These are phyloP conservation scores for Oldenlandia corymbosa DNA, from an alignment of 257 asterid species.

Conservation along the genomic window DNA sequence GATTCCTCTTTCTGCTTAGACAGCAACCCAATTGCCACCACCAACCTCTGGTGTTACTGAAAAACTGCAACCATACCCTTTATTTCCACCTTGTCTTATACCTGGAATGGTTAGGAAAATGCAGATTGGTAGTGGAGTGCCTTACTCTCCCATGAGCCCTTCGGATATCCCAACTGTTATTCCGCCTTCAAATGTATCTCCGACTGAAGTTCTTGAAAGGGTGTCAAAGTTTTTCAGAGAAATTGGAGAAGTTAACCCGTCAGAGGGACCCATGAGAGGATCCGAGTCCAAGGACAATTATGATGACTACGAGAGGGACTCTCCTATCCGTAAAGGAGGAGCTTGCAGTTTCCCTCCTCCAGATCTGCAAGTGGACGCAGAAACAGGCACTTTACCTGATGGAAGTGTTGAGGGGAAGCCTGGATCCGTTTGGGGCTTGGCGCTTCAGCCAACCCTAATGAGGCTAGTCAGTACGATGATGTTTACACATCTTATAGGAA, in stretches of 20 bases:
- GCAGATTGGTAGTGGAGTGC: slow-evolving; percentile 99
- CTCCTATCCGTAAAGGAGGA: slow-evolving; percentile 74
- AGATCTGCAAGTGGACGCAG: slow-evolving; percentile 57
- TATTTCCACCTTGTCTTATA: slow-evolving; percentile 94
- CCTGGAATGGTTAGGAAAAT: slow-evolving; percentile 98
- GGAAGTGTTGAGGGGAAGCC: slow-evolving; percentile 66
- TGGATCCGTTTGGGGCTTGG: slow-evolving; percentile 82
- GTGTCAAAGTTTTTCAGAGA: slow-evolving; percentile 88
- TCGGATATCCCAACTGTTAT: slow-evolving; percentile 84
- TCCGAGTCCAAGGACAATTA: slow-evolving; percentile 49
- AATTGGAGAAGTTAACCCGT: slow-evolving; percentile 89
- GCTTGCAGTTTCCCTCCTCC: slow-evolving; percentile 93
- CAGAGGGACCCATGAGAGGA: slow-evolving; percentile 74
- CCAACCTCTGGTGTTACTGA: slow-evolving; percentile 43
- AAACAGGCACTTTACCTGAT: slow-evolving; percentile 52
- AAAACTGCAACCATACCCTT: slow-evolving; percentile 74
- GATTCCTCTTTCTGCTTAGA: slow-evolving; percentile 50
- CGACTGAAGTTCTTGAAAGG: slow-evolving; percentile 77
- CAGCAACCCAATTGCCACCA: slow-evolving; percentile 34
- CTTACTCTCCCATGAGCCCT: slow-evolving; percentile 95
- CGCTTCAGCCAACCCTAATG: slow-evolving; percentile 70
- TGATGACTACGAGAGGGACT: slow-evolving; percentile 65
- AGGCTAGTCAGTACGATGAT: slow-evolving; percentile 82
- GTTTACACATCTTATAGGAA: slow-evolving; percentile 90
- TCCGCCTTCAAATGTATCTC: slow-evolving; percentile 74